A percentile compares a stretch with the other conserved stretches of the same genome.
phyloP scores from a whole-genome alignment of 2,329 filamentous ascomycete genomes.

The Pyricularia sp. region DNA sequence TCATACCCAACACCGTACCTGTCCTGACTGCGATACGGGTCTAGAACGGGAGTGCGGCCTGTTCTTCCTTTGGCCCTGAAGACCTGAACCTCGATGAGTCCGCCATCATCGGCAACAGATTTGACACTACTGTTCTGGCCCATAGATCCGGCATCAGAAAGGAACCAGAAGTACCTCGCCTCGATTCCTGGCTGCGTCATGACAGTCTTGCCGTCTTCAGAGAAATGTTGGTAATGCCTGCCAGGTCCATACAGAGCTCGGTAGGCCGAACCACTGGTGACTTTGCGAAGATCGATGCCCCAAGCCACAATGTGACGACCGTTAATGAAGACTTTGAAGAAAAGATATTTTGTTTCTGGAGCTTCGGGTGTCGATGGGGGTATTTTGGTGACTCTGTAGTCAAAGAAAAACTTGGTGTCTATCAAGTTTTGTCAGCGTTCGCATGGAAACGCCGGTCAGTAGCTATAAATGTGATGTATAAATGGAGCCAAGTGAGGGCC shows the following conservation, averaged over 20 bases:
- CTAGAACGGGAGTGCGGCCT: constrained; percentile 29
- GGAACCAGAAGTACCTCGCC: constrained; percentile 40
- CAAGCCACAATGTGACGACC: constrained; percentile 41
- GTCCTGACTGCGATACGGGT: constrained; percentile 35
- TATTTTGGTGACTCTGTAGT: constrained; percentile 30
- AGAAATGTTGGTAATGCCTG: constrained; percentile 26
- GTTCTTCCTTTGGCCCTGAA: constrained; percentile 41
- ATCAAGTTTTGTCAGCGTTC: neutral
- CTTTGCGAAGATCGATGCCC: constrained; percentile 36
- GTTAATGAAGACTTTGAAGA: constrained; percentile 48
- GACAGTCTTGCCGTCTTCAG: constrained; percentile 21
- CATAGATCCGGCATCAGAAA: constrained; percentile 9
- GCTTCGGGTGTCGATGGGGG: constrained; percentile 12
- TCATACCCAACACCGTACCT: constrained; percentile 45
- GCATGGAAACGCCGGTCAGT: neutral
- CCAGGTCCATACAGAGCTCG: constrained; percentile 39
- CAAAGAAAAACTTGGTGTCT: constrained; percentile 42
- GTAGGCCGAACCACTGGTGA: constrained; percentile 22
- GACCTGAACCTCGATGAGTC: constrained; percentile 42
- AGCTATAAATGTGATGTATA: neutral
- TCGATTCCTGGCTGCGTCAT: constrained; percentile 32
- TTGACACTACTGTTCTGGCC: constrained; percentile 20
- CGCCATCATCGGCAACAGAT: constrained; percentile 41
- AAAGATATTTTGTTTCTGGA: constrained; percentile 30
- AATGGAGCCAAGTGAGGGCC: too few relatives aligned